Evolutionary conservation across 345 rosid species (phyloP).

Genomic region (Populus deltoides): DNA sequence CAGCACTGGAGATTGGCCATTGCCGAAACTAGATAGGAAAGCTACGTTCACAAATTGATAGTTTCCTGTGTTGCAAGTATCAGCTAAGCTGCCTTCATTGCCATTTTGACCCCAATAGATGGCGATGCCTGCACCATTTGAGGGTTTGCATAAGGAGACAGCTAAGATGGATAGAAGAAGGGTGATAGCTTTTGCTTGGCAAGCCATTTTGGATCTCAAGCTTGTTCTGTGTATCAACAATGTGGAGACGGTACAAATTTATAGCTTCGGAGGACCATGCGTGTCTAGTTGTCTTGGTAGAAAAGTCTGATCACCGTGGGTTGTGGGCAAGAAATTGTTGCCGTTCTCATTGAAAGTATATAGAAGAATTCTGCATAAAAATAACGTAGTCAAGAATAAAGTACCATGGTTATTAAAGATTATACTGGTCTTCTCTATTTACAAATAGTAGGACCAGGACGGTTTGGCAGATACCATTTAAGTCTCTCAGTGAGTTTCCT

Average conservation of each 20-base stretch:
- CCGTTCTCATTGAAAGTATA: too few relatives aligned
- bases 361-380: not conserved
- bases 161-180: not conserved
- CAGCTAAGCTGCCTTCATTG: slow-evolving; percentile 14
- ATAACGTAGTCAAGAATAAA: too few relatives aligned
- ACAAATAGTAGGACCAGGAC: too few relatives aligned
- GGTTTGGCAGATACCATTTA: too few relatives aligned
- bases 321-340: not conserved
- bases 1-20: slow-evolving; percentile 10
- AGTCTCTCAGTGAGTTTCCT: too few relatives aligned
- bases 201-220: not conserved
- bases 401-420: too few relatives aligned
- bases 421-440: too few relatives aligned
- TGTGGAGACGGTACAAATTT: not conserved
- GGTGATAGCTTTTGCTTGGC: not conserved
- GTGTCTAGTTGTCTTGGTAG: not conserved
- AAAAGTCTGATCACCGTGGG: not conserved
- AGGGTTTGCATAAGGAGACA: not conserved
- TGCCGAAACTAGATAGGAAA: slow-evolving; percentile 10
- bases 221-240: not conserved
- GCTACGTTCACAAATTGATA: slow-evolving; percentile 17
- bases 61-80: slow-evolving; percentile 14
- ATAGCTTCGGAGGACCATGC: not conserved
- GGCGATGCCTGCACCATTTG: slow-evolving; percentile 11
- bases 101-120: slow-evolving; percentile 21